Evolutionary conservation across 2,329 filamentous ascomycete genomes (phyloP), one percentile per base, ranked within the genome.

Genomic region (Chaetomium globosum): DNA sequence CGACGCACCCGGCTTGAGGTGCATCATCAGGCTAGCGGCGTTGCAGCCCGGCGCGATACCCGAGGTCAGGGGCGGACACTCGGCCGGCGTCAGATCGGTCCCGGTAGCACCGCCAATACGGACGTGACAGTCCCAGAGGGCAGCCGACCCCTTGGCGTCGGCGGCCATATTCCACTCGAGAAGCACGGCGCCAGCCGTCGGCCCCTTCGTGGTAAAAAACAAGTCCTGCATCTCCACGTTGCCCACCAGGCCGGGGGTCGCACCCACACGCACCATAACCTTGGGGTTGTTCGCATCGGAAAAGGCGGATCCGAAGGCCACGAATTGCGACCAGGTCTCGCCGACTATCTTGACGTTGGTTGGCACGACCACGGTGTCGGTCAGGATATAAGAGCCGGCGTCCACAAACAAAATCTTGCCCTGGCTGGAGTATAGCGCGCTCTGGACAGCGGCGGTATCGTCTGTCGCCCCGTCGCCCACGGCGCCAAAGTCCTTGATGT

Each of bases 401-500:
- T 70, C 67, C 26, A 72, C 31, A 33, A 67, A 73, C 5, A 71
- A 19, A 28, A 84, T 56, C 36, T 49, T 55, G 52, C 51, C 28
- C 76, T 92, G 89, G 78, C 93, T 93, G 73, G 87, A 87, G 52
- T 55, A 33, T 1, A 55, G 36, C 9, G 52, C 68, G 55, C 62
- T 61, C 80, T 97, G 97, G 83, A 98, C 96, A 60, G 93, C 92
- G 0, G 79, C 88, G 0, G 93, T 97, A 74, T 97, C 93, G 75
- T 98, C 94, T 23, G 89, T 90, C 0, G 79, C 77, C 59, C 82
- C 85, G 75, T 86, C 86, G 78, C 89, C 89, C 68, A 80, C 84
- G 54, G 90, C 90, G 54, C 90, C 90, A 72, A 85, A 93, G 72
- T 92, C 89, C 33, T 54, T 53, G 39, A 70, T 43, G 52, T 73